Base-by-base conservation (phyloP, 2,329 filamentous ascomycete species). In the Hansfordia pulvinata region DNA sequence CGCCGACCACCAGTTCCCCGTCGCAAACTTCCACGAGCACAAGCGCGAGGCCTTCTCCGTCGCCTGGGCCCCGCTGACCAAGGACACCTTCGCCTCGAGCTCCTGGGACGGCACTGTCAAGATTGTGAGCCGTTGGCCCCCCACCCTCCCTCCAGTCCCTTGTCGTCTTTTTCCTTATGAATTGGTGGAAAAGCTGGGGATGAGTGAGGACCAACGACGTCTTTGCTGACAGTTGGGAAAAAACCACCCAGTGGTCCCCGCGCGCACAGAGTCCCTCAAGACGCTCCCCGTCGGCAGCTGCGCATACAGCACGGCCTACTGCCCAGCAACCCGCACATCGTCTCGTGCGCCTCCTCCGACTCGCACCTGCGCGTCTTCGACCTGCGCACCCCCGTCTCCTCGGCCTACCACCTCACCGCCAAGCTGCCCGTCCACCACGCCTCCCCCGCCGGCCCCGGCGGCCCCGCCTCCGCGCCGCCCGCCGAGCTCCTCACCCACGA, bases 41-140 rank as follows among this genome's bases (percentile, higher is more conserved):
- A 84, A 80, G 38, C 70, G 88, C 30, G 90, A 98, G 54, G 79
- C 92, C 7, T 94, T 96, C 49, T 78, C 83, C 3, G 85, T 93
- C 4, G 71, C 77, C 46, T 98, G 88, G 88, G 94, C 88, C 42
- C 70, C 93, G 12, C 71, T 93, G 5, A 72, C 80, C 17, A 98
- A 98, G 50, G 81, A 90, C 43, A 83, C 74, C 0, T 96, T 98
- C 47, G 68, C 85, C 17, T 92, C 83, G 1, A 85, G 77, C 38
- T 93, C 84, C 5, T 98, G 90, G 90, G 90, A 98, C 45, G 90
- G 90, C 26, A 92, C 83, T 3, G 73, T 96, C 41, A 94, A 94
- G 58, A 75, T 98, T 43, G 74, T 76, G 47, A 32, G 64, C 35
- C n/a, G n/a, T n/a, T n/a, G n/a, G n/a, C n/a, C n/a, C n/a, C n/a